Conservation (phyloP, 225 moss, liverwort and hornwort genomes). For the Physcomitrium patens region DNA sequence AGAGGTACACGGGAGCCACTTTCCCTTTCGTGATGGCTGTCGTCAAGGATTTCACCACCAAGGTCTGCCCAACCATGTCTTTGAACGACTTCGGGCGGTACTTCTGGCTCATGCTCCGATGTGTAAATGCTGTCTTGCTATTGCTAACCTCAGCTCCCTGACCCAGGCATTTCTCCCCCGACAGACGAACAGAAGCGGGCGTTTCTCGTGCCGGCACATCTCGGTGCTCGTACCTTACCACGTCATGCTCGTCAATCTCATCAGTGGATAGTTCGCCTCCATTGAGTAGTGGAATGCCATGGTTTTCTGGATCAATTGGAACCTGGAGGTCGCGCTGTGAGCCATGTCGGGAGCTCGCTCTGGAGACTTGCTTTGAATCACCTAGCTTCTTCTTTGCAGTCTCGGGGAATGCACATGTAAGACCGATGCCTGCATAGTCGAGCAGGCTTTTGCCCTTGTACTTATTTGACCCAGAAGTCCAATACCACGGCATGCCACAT, state of each 20-base stretch:
- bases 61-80: slow-evolving; percentile 66
- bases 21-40: slow-evolving; percentile 61
- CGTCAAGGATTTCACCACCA: slow-evolving; percentile 70
- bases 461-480: slow-evolving; percentile 67
- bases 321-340: slow-evolving; percentile 43
- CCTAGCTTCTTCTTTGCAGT: slow-evolving; percentile 51
- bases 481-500: slow-evolving; percentile 92
- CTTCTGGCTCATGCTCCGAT: slow-evolving; percentile 68
- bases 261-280: slow-evolving; percentile 26
- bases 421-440: slow-evolving; percentile 66
- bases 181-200: slow-evolving; percentile 18
- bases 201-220: slow-evolving; percentile 44
- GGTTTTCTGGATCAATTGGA: slow-evolving; percentile 29
- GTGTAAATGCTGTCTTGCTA: slow-evolving; percentile 1
- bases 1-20: slow-evolving; percentile 75
- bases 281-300: slow-evolving; percentile 38
- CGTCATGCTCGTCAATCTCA: slow-evolving; percentile 32
- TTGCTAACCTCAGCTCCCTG: slow-evolving; percentile 24
- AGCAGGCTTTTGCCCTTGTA: slow-evolving; percentile 75
- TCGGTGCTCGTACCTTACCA: slow-evolving; percentile 3
- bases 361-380: slow-evolving; percentile 42
- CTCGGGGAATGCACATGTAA: slow-evolving; percentile 72
- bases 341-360: slow-evolving; percentile 45
- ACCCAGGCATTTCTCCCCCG: slow-evolving; percentile 27
- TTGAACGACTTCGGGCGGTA: slow-evolving; percentile 68